Evolutionary conservation across 2,329 filamentous ascomycete genomes (phyloP).

Genomic region (Fusarium succisae): DNA sequence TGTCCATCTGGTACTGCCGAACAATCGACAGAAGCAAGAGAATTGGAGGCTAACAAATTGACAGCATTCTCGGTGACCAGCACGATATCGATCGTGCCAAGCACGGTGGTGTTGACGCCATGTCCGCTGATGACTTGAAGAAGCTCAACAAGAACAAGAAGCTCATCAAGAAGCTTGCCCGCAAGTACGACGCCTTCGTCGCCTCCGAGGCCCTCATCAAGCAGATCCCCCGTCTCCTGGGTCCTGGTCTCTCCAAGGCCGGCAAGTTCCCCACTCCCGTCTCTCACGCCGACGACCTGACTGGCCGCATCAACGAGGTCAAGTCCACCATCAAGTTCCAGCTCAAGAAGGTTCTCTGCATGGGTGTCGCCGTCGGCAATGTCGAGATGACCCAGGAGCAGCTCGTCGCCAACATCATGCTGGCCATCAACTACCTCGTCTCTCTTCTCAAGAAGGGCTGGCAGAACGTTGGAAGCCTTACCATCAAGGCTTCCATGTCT

Average conservation of each 20-base stretch:
- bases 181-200: constrained; percentile 99
- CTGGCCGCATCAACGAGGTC: constrained; percentile 97
- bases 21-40: neutral
- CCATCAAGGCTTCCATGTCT: constrained; percentile 99
- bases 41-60: constrained; percentile 18
- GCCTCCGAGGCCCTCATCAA: constrained; percentile 98
- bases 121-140: constrained; percentile 99
- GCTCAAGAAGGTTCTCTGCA: constrained; percentile 99
- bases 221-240: constrained; percentile 99
- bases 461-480: constrained; percentile 99
- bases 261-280: constrained; percentile 99
- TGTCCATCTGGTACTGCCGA: constrained; percentile 73
- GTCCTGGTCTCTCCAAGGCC: constrained; percentile 97
- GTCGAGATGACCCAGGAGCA: constrained; percentile 97
- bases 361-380: constrained; percentile 99
- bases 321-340: constrained; percentile 99
- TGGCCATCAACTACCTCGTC: constrained; percentile 99
- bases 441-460: constrained; percentile 99
- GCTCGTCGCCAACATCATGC: constrained; percentile 98
- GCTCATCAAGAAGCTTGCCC: constrained; percentile 99
- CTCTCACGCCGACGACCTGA: constrained; percentile 94
- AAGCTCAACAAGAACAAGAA: constrained; percentile 99
- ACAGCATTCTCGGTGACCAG: constrained; percentile 72
- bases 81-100: constrained; percentile 99
- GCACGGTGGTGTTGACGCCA: constrained; percentile 98